These are phyloP conservation scores for Silene uniflora DNA, from an alignment of 148 eudicot species.

Conservation along the genomic window DNA sequence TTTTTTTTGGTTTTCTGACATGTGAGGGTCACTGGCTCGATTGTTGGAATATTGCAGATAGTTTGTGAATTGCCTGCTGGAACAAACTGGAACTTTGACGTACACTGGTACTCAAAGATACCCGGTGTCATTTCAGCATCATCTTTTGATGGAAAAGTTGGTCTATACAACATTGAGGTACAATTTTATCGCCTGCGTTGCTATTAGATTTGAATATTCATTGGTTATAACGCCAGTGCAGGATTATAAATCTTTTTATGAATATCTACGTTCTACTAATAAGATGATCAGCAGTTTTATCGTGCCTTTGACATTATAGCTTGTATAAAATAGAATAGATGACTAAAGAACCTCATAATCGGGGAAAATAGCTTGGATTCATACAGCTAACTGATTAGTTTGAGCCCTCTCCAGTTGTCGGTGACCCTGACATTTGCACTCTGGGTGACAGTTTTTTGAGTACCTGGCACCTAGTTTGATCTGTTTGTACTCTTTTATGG, in stretches of 20 bases:
- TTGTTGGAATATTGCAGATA: conserved; percentile 52
- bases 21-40: conserved; percentile 14
- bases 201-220: neutral
- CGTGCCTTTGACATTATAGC: neutral
- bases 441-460: neutral
- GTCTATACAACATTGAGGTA: conserved; percentile 90
- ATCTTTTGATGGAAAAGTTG: conserved; percentile 94
- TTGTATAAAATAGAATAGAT: neutral
- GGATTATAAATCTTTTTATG: neutral
- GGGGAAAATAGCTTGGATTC: neutral
- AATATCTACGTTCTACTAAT: neutral
- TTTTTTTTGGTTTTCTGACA: conserved; percentile 7
- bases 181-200: conserved; percentile 12
- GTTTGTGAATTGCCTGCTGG: conserved; percentile 90
- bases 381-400: neutral
- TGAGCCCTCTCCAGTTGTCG: neutral
- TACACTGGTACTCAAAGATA: conserved; percentile 92
- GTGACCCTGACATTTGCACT: neutral
- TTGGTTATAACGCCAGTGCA: neutral
- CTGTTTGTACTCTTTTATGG: neutral
- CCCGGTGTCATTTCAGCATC: conserved; percentile 98
- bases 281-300: neutral
- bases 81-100: conserved; percentile 88
- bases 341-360: neutral
- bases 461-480: neutral